Evolutionary conservation across 371 early-diverging fungal species (phyloP), one percentile per base, ranked within the genome.

Genomic region (Coemansia sp.): DNA sequence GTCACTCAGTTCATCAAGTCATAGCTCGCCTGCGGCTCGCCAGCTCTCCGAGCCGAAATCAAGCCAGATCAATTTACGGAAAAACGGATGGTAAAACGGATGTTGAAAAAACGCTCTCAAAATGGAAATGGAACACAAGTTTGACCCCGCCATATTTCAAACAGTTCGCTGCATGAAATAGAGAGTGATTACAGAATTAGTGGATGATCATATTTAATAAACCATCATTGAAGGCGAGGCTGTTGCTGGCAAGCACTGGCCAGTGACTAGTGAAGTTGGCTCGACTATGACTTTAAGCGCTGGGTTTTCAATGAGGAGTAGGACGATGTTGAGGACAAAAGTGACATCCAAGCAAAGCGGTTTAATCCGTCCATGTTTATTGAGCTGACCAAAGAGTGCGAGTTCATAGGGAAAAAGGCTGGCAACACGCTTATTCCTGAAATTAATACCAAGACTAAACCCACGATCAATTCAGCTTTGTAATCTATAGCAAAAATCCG

Each of bases 291-390:
- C 97, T 50, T 98, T 80, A 91, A 90, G 80, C 88, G 87, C 62
- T 90, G 97, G 58, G 95, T 98, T 75, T 40, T 89, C 26, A 89
- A 90, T 67, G 83, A 86, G 42, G 82, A 87, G 69, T 98, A 89
- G 82, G 92, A 97, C 80, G 97, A 97, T 77, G 95, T 97, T 1
- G 91, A 87, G 53, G 89, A 88, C 58, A 93, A 93, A 78, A 82
- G 26, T 85, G n/a, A 84, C 31, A 66, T 75, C 14, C 71, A 68
- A 54, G 80, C 84, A 39, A 81, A 85, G 69, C 89, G 89, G 2
- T 92, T 87, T 81, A 82, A 89, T 61, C 95, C 94, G 18, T 91
- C 92, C 34, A 85, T 88, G 37, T 81, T 85, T 16, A 82, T 89
- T 24, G 92, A 93, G 64, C 75, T 98, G 29, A 86, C 87, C 61